Percentiles rank a stretch among this genome's conserved stretches.
Conservation (phyloP, 2,329 filamentous ascomycete genomes). For the Trichoderma semiorbis region DNA sequence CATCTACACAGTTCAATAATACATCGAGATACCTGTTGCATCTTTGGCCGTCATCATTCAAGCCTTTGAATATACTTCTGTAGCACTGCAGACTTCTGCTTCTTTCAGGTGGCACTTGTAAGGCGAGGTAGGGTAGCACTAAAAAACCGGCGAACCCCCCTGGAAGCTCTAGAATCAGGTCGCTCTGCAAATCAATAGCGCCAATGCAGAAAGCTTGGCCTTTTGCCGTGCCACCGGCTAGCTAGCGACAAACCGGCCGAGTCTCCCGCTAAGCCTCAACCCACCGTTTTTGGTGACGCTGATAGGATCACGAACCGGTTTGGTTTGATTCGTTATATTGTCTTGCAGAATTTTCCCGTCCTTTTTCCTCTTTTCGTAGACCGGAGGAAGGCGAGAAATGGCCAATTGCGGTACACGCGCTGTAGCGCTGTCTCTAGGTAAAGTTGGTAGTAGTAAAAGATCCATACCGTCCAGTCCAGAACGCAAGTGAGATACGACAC, state of each 20-base stretch:
- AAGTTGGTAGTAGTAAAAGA: not conserved
- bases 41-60: too few relatives aligned
- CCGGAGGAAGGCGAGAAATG: not conserved
- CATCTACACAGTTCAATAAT: not conserved
- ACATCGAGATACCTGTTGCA: too few relatives aligned
- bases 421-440: not conserved
- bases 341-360: not conserved
- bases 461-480: not conserved
- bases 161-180: constrained; percentile 6
- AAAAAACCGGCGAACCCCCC: not conserved
- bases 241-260: constrained; percentile 9
- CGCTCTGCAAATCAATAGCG: not conserved
- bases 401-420: not conserved
- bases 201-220: constrained; percentile 1
- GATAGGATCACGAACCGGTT: not conserved
- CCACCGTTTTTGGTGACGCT: constrained; percentile 1
- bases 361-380: not conserved
- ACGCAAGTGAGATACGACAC: constrained; percentile 1
- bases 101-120: not conserved
- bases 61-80: not conserved
- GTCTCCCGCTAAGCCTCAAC: constrained; percentile 5
- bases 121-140: not conserved
- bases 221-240: not conserved
- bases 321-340: not conserved
- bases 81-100: not conserved